Conservation (phyloP, 1,139 yeast genomes). For the Zygoascus sp. region DNA sequence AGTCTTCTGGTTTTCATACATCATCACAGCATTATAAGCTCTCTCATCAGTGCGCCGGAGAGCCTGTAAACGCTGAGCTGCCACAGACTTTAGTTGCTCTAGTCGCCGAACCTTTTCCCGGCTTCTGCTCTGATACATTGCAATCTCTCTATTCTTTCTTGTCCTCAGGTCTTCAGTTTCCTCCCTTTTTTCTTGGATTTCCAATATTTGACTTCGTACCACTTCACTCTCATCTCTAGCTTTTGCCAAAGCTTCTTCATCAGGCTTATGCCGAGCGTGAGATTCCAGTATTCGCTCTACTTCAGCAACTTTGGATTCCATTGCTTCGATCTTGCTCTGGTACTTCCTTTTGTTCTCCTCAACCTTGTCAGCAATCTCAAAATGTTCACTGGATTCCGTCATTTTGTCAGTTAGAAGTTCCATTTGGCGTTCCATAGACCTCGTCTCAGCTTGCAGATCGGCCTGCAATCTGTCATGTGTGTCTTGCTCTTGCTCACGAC, state of each 20-base stretch:
- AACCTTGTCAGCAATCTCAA: constrained; percentile 21
- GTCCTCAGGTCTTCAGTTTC: constrained; percentile 30
- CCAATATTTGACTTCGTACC: constrained; percentile 40
- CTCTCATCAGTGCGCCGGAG: constrained; percentile 25
- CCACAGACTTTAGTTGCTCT: constrained; percentile 21
- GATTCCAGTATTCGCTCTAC: constrained; percentile 2
- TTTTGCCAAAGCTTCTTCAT: constrained; percentile 5
- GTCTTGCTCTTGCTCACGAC: not conserved
- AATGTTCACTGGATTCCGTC: constrained; percentile 28
- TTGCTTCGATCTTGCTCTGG: constrained; percentile 3
- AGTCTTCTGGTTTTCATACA: constrained; percentile 37
- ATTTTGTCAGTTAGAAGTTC: constrained; percentile 23
- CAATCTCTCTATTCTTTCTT: not conserved
- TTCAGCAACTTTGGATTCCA: constrained; percentile 10
- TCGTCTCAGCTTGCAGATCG: constrained; percentile 13
- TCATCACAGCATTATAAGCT: constrained; percentile 38
- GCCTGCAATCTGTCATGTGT: constrained; percentile 21
- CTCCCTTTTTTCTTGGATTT: constrained; percentile 42
- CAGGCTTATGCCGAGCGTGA: constrained; percentile 5
- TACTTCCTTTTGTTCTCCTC: constrained; percentile 10
- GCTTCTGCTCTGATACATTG: not conserved
- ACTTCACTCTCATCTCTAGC: not conserved
- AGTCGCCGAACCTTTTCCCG: constrained; percentile 14
- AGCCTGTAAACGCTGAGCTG: constrained; percentile 26
- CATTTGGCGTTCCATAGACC: constrained; percentile 5